phyloP scores from a whole-genome alignment of 2,329 filamentous ascomycete genomes.

The Epicoccum sorghinum region DNA sequence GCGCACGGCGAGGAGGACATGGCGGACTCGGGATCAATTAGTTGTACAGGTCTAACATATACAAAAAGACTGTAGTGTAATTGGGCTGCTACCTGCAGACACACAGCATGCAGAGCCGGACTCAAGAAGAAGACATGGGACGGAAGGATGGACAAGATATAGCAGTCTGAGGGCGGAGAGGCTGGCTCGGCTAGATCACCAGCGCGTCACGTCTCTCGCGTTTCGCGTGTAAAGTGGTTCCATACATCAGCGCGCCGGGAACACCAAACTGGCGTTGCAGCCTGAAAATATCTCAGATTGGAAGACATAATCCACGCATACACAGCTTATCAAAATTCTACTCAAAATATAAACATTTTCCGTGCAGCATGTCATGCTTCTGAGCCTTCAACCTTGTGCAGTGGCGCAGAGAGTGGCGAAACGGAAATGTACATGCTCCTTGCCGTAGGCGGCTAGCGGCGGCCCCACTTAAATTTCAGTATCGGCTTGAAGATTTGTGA shows the following conservation, averaged over 20 bases:
- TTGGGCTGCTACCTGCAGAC: constrained; percentile 4
- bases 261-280: background rate
- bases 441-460: background rate
- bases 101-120: constrained; percentile 3
- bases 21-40: constrained; percentile 5
- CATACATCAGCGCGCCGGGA: background rate
- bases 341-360: too few relatives aligned
- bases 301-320: background rate
- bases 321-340: too few relatives aligned
- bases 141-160: constrained; percentile 15
- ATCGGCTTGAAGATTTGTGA: constrained; percentile 23
- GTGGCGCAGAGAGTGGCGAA: too few relatives aligned
- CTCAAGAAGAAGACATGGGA: constrained; percentile 10
- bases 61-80: background rate
- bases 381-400: too few relatives aligned
- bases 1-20: constrained; percentile 41
- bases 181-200: constrained; percentile 23
- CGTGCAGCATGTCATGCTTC: too few relatives aligned
- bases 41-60: constrained; percentile 3
- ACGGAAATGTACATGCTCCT: background rate
- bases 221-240: constrained; percentile 25
- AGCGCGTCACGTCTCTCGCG: constrained; percentile 16
- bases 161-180: constrained; percentile 20
- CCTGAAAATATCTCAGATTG: background rate
- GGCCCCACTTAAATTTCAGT: constrained; percentile 29